Conservation (phyloP, 176 grass and related monocot species). For the Paspalum vaginatum region DNA sequence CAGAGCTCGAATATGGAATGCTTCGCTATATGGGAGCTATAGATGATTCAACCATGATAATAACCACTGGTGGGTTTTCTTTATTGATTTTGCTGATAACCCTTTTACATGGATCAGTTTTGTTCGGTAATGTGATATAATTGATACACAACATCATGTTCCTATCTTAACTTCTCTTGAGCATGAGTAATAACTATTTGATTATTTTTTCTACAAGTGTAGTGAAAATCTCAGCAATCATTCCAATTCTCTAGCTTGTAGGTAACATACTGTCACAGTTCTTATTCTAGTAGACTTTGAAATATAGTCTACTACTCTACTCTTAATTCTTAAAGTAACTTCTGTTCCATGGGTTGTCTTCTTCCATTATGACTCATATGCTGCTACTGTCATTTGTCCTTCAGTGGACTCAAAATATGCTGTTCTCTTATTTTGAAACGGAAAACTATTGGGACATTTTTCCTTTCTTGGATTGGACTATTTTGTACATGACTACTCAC, state of each 20-base stretch:
- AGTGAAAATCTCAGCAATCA: no score
- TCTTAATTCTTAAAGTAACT: no score
- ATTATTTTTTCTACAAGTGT: no score
- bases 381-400: no score
- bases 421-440: no score
- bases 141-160: slow-evolving; percentile 6
- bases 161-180: slow-evolving; percentile 1
- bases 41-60: slow-evolving; percentile 85
- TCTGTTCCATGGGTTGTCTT: no score
- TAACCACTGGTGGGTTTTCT: slow-evolving; percentile 75
- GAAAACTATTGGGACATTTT: no score
- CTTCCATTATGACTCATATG: no score
- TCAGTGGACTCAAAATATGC: no score
- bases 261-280: neutral
- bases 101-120: slow-evolving; percentile 17
- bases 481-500: slow-evolving; percentile 1
- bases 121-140: slow-evolving; percentile 6
- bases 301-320: neutral
- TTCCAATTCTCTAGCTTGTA: neutral
- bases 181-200: neutral
- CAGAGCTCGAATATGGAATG: slow-evolving; percentile 98
- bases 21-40: slow-evolving; percentile 93
- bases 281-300: neutral
- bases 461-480: neutral
- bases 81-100: slow-evolving; percentile 11